Conservation (phyloP, 805 yeast genomes). For the Lipomyces japonicus region DNA sequence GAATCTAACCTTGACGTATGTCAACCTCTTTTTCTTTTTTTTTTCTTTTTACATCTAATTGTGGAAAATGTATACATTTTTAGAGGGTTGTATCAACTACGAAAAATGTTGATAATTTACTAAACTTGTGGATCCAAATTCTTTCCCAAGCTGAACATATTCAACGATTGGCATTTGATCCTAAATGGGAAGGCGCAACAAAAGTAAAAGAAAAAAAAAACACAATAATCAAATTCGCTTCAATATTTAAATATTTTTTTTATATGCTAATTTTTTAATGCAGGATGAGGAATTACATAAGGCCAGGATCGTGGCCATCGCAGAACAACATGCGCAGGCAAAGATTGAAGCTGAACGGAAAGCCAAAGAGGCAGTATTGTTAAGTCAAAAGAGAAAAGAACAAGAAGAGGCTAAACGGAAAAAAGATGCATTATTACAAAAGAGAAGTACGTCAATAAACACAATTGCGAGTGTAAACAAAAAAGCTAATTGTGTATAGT, state of each 20-base stretch:
- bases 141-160: constrained; percentile 37
- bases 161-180: constrained; percentile 30
- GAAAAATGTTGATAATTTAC: constrained; percentile 32
- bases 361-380: constrained; percentile 14
- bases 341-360: constrained; percentile 11
- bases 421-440: constrained; percentile 20
- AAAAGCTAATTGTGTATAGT: constrained; percentile 2
- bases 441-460: constrained; percentile 24
- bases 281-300: constrained; percentile 31
- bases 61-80: background rate
- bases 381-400: constrained; percentile 3
- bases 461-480: background rate
- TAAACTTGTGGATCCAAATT: constrained; percentile 35
- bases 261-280: background rate
- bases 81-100: constrained; percentile 28
- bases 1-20: constrained; percentile 23
- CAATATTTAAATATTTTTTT: background rate
- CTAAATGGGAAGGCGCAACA: constrained; percentile 35
- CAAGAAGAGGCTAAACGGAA: constrained; percentile 35
- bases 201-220: constrained; percentile 10
- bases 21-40: background rate
- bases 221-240: background rate
- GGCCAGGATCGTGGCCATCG: constrained; percentile 15
- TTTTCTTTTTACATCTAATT: background rate
- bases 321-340: constrained; percentile 15